phyloP scores from a whole-genome alignment of 805 yeast species.

The Yamadazyma takamatsuzukensis region DNA sequence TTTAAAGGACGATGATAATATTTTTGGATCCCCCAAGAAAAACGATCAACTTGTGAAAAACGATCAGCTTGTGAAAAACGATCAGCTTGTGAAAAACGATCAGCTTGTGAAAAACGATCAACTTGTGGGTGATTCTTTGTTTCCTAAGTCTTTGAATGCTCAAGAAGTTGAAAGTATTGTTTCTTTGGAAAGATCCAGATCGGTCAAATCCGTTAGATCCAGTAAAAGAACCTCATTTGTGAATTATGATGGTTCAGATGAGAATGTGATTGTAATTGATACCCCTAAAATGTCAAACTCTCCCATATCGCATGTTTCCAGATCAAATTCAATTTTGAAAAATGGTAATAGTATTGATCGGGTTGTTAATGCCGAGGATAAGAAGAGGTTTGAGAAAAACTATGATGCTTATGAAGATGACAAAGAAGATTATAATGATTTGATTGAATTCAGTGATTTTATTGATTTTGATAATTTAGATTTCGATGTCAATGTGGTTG shows the following conservation, averaged over 20 bases:
- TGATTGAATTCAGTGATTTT: constrained; percentile 40
- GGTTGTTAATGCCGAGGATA: constrained; percentile 1
- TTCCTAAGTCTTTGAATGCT: constrained; percentile 64
- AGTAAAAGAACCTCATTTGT: constrained; percentile 35
- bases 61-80: constrained; percentile 22
- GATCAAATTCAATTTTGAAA: constrained; percentile 40
- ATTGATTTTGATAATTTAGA: constrained; percentile 31
- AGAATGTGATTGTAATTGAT: constrained; percentile 30
- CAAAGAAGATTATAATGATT: constrained; percentile 17
- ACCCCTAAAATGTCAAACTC: constrained; percentile 9
- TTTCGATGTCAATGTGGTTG: constrained; percentile 10
- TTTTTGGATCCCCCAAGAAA: constrained; percentile 31
- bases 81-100: constrained; percentile 18
- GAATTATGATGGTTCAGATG: constrained; percentile 40
- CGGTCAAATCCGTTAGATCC: constrained; percentile 50
- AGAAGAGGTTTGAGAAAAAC: not conserved
- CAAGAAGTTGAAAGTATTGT: constrained; percentile 75
- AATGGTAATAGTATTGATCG: constrained; percentile 13
- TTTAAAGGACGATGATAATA: constrained; percentile 6
- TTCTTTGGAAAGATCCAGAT: constrained; percentile 62
- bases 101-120: constrained; percentile 16
- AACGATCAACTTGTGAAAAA: constrained; percentile 13
- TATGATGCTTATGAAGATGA: not conserved
- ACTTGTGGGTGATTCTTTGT: constrained; percentile 50
- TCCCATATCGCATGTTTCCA: constrained; percentile 18